Evolutionary conservation across 192 early-diverging fungal species (phyloP).

Genomic region (Lobosporangium transversale): DNA sequence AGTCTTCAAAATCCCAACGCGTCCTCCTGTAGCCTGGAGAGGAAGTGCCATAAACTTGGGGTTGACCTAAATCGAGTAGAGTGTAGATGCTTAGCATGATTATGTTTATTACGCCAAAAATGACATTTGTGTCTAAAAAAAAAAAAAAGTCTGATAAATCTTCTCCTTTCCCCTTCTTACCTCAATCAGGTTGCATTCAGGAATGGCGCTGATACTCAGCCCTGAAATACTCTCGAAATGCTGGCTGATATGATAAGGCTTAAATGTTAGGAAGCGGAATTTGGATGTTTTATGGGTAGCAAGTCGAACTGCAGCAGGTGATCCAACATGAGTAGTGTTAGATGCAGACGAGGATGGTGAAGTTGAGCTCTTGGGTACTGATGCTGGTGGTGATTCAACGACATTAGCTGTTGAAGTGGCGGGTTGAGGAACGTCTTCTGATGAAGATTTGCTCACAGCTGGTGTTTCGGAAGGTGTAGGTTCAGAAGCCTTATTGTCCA

Average conservation of each 20-base stretch:
- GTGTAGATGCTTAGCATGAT: background rate
- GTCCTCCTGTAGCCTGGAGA: slow-evolving; percentile 81
- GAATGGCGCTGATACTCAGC: slow-evolving; percentile 61
- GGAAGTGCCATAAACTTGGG: slow-evolving; percentile 75
- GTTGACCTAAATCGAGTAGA: slow-evolving; percentile 53
- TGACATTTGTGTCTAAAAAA: slow-evolving; percentile 4
- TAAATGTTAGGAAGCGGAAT: slow-evolving; percentile 70
- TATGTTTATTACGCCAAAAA: background rate
- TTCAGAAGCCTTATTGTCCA: background rate
- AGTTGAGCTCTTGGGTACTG: background rate
- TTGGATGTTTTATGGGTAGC: slow-evolving; percentile 51
- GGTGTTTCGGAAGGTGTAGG: background rate
- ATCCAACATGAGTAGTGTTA: slow-evolving; percentile 32
- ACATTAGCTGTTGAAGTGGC: background rate
- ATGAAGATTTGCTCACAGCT: background rate
- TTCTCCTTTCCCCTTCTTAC: too few relatives aligned
- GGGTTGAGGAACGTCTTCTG: background rate
- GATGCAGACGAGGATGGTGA: slow-evolving; percentile 22
- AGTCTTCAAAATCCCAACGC: slow-evolving; percentile 74
- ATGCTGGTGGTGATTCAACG: background rate
- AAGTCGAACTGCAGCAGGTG: slow-evolving; percentile 56
- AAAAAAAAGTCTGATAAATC: background rate
- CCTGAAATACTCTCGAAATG: slow-evolving; percentile 72
- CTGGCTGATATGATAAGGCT: slow-evolving; percentile 67
- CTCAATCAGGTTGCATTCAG: slow-evolving; percentile 68